These are phyloP conservation scores for Saturnispora besseyi DNA, from an alignment of 805 yeast genomes.

Conservation along the genomic window DNA sequence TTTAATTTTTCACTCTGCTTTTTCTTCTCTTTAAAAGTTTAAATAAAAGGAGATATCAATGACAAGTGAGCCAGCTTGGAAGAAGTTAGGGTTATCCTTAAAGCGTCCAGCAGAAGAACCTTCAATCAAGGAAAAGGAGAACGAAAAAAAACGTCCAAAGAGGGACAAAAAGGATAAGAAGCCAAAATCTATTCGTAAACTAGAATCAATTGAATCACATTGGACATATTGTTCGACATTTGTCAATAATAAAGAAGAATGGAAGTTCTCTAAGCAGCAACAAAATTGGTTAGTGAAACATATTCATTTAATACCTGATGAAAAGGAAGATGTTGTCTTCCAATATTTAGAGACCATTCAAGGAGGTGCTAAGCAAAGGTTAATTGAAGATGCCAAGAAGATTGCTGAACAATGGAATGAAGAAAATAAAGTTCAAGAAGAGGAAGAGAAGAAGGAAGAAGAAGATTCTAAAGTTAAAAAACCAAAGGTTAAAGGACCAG, in stretches of 20 bases:
- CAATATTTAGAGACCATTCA: constrained; percentile 52
- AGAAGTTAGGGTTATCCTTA: constrained; percentile 60
- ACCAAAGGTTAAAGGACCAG: neutral
- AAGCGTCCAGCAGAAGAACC: constrained; percentile 25
- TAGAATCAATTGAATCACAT: constrained; percentile 5
- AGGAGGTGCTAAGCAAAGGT: constrained; percentile 59
- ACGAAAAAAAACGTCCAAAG: constrained; percentile 29
- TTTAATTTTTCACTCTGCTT: neutral
- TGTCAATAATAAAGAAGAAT: constrained; percentile 43
- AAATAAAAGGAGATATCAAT: neutral
- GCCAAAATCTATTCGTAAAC: constrained; percentile 62
- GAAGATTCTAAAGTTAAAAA: neutral
- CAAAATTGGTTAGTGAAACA: constrained; percentile 78
- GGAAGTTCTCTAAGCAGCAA: constrained; percentile 84
- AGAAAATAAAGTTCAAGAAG: constrained; percentile 11
- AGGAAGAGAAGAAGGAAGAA: constrained; percentile 8
- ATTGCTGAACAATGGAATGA: constrained; percentile 51
- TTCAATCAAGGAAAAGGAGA: constrained; percentile 17
- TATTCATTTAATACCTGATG: constrained; percentile 40
- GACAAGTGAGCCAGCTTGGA: constrained; percentile 66
- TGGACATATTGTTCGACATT: constrained; percentile 23
- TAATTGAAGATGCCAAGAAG: constrained; percentile 39
- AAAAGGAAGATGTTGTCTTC: constrained; percentile 42
- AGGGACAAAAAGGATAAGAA: constrained; percentile 29
- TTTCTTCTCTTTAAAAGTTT: neutral